A percentile compares a stretch with the other conserved stretches of the same genome.
Evolutionary conservation across 75 land plant genomes (phyloP).

Genomic region (Sequoia sempervirens): DNA sequence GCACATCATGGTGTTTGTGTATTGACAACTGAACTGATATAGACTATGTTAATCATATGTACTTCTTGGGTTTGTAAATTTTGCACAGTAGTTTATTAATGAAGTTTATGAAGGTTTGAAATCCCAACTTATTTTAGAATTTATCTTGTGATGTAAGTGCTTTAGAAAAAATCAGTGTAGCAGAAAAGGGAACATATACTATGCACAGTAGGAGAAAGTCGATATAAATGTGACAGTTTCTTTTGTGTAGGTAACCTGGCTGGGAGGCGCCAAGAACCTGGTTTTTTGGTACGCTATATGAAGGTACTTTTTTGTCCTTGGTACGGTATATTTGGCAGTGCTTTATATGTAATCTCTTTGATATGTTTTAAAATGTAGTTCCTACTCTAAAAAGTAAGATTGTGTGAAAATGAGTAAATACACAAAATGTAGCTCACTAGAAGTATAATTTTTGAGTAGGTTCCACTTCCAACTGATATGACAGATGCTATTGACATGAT

Average conservation of each 20-base stretch:
- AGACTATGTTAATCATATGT: neutral
- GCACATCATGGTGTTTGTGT: neutral
- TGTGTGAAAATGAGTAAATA: neutral
- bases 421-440: neutral
- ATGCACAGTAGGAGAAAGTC: neutral
- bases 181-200: neutral
- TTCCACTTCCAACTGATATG: neutral
- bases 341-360: neutral
- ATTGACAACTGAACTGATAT: neutral
- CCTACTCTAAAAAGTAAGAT: neutral
- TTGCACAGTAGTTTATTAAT: neutral
- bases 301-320: slow-evolving; percentile 26
- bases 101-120: neutral
- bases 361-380: neutral
- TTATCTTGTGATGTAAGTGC: neutral
- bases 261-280: slow-evolving; percentile 37
- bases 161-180: neutral
- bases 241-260: slow-evolving; percentile 7
- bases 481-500: neutral
- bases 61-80: neutral
- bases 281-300: slow-evolving; percentile 57
- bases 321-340: neutral
- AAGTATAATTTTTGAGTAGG: no score
- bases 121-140: neutral
- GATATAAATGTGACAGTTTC: neutral